phyloP scores from a whole-genome alignment of 352 stramenopile genomes.

The Globisporangium radiosum region DNA sequence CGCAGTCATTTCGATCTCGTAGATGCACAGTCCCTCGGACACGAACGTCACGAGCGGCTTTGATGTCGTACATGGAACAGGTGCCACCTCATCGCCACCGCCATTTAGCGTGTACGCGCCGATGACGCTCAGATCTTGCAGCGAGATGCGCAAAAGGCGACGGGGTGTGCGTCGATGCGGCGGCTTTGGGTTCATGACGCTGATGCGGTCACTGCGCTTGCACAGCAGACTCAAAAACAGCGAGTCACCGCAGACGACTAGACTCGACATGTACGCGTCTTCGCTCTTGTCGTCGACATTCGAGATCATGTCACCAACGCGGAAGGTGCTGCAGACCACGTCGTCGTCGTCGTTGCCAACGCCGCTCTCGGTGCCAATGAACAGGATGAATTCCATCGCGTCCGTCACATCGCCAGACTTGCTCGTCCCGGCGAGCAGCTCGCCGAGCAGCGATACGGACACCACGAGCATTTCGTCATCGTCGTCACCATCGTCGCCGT shows the following conservation, averaged over 20 bases:
- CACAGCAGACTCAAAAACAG: constrained; percentile 45
- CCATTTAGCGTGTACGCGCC: constrained; percentile 2
- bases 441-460: constrained; percentile 18
- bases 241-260: constrained; percentile 32
- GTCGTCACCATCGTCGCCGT: constrained; percentile 5
- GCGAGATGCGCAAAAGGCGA: constrained; percentile 21
- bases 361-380: constrained; percentile 13
- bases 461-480: constrained; percentile 12
- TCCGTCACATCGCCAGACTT: constrained; percentile 15
- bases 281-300: constrained; percentile 20
- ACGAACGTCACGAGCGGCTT: constrained; percentile 33
- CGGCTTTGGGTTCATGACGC: constrained; percentile 10
- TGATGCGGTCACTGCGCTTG: constrained; percentile 13
- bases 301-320: constrained; percentile 24
- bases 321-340: constrained; percentile 18
- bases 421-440: constrained; percentile 17
- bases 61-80: not conserved
- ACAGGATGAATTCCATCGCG: constrained; percentile 22
- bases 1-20: constrained; percentile 38
- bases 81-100: not conserved
- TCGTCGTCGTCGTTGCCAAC: not conserved
- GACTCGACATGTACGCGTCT: constrained; percentile 37
- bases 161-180: constrained; percentile 8
- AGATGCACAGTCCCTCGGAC: constrained; percentile 48
- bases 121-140: constrained; percentile 9